These are phyloP conservation scores for Penicillium sp. DNA, from an alignment of 2,329 filamentous ascomycete species.

Conservation along the genomic window DNA sequence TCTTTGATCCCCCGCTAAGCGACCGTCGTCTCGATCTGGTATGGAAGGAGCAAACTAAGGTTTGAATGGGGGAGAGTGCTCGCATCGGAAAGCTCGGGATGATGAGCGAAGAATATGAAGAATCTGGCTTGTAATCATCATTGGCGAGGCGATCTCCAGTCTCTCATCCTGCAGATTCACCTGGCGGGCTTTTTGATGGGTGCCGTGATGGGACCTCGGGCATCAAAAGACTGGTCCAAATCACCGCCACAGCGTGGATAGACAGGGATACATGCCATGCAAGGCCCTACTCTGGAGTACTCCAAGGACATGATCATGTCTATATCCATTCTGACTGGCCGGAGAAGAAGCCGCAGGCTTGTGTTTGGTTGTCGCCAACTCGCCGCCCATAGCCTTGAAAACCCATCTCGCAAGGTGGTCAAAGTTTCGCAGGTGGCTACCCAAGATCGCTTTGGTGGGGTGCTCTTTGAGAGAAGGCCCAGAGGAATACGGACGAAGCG, in stretches of 20 bases:
- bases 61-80: neutral
- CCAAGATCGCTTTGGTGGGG: neutral
- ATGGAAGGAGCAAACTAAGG: neutral
- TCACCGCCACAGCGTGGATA: slow-evolving; percentile 22
- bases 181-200: neutral
- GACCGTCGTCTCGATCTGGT: slow-evolving; percentile 16
- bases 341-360: slow-evolving; percentile 9
- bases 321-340: slow-evolving; percentile 17
- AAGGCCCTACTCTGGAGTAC: neutral
- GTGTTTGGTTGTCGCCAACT: slow-evolving; percentile 15
- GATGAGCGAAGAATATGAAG: neutral
- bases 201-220: neutral
- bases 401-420: neutral
- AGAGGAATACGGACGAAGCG: neutral
- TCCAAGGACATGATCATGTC: slow-evolving; percentile 15
- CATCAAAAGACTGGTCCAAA: slow-evolving; percentile 1
- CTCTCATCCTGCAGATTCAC: neutral
- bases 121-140: neutral
- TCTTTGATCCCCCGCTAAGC: slow-evolving; percentile 29
- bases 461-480: neutral
- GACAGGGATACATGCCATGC: slow-evolving; percentile 16
- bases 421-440: neutral
- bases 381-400: neutral
- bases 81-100: slow-evolving; percentile 5
- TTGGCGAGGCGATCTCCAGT: neutral